Evolutionary conservation across 2,329 filamentous ascomycete species (phyloP), one percentile per base, ranked within the genome.

Genomic region (Atkinsonella texensis): DNA sequence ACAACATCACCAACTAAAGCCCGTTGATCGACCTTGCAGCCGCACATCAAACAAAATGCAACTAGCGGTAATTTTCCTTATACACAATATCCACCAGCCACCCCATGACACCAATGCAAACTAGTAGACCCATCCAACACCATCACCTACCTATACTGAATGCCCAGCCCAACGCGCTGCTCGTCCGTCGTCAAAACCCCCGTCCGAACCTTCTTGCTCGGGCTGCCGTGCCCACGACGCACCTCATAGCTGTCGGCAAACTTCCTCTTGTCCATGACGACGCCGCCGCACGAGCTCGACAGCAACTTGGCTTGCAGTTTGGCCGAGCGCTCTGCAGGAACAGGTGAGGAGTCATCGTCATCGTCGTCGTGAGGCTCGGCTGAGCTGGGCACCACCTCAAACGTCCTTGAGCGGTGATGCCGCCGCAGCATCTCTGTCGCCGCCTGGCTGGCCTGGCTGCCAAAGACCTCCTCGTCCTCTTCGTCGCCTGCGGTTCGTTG

Each of bases 361-460:
- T 23, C 20, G 20, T 57, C 70, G 45, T 75, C 72, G 28, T 70
- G 66, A 13, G 70, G 73, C 7, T 63, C 69, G 2, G 63, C 64
- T 1, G 74, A 70, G 53, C 66, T 68, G 0, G 28, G 28, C 7
- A 69, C 70, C 3, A 75, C 68, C 42, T 78, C 77, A 23, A 78
- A 76, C 55, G 74, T 77, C 61, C 74, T 70, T 8, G 28, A 6
- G 10, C 74, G 69, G 1, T 75, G 68, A 48, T 80, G 74, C 39
- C 80, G 75, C 15, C 84, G 83, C 55, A 88, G 74, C 81, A 91
- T 82, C 57, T 81, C 83, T 2, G 84, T 83, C 2, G 89, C 88
- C 44, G 82, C 81, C 56, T 87, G 85, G 60, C 84, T 90, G 9
- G 88, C 87, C 60, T 87, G 85, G 52, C 85, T 89, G 60, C 85